Evolutionary conservation across 2,329 filamentous ascomycete species (phyloP).

Genomic region (Magnaporthales sp.): DNA sequence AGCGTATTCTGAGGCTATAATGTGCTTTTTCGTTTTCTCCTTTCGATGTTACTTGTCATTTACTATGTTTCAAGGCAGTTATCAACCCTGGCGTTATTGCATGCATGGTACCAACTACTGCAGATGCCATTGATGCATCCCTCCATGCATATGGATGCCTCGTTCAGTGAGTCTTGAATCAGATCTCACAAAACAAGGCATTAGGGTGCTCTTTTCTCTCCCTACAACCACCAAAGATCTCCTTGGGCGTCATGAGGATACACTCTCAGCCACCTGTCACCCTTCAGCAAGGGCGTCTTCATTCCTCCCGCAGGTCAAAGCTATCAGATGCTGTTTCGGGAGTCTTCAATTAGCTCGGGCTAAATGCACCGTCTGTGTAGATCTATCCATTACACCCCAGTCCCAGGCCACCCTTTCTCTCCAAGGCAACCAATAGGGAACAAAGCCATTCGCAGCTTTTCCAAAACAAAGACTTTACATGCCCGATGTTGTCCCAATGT

Average conservation of each 20-base stretch:
- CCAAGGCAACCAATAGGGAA: not conserved
- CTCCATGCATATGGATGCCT: no score
- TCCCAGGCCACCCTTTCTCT: no score
- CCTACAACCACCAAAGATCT: not conserved
- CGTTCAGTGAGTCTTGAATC: no score
- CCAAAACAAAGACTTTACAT: no score
- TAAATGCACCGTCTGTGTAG: no score
- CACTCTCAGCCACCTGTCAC: not conserved
- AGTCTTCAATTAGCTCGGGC: not conserved
- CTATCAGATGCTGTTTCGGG: not conserved
- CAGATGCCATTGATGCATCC: no score
- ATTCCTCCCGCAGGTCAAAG: not conserved
- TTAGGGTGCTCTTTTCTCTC: not conserved
- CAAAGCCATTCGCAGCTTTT: not conserved
- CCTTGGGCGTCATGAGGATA: not conserved
- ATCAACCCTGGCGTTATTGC: not conserved
- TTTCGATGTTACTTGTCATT: no score
- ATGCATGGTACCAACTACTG: no score
- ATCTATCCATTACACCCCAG: no score
- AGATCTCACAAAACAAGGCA: not conserved
- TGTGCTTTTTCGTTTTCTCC: no score
- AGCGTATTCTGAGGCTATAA: not conserved
- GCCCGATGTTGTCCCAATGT: no score
- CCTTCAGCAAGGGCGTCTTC: not conserved
- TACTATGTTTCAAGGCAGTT: not conserved